A percentile compares a stretch with the other conserved stretches of the same genome.
Evolutionary conservation across 1,284 basidiomycete species (phyloP).

Genomic region (Pisolithus thermaeus): DNA sequence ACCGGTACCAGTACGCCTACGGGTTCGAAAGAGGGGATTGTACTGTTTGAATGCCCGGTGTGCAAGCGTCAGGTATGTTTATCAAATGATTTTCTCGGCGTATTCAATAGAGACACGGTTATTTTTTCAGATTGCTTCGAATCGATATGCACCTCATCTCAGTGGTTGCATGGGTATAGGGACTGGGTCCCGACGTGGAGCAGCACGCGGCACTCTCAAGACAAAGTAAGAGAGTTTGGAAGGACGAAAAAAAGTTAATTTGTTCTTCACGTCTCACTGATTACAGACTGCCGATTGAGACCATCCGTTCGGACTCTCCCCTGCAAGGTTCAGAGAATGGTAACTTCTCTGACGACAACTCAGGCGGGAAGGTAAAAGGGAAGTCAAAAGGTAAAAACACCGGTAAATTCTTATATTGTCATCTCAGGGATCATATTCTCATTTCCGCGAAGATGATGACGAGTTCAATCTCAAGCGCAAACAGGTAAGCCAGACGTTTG

Average conservation of each 20-base stretch:
- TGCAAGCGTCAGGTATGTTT: slow-evolving; percentile 69
- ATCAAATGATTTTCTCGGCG: not conserved
- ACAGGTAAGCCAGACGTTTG: slow-evolving; percentile 39
- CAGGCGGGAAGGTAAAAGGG: slow-evolving; percentile 45
- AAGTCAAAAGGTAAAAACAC: slow-evolving; percentile 52
- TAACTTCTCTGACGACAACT: slow-evolving; percentile 52
- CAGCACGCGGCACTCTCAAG: slow-evolving; percentile 58
- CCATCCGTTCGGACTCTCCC: slow-evolving; percentile 61
- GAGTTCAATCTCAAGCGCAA: slow-evolving; percentile 65
- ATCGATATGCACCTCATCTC: slow-evolving; percentile 84
- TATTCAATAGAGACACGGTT: not conserved
- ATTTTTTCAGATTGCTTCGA: slow-evolving; percentile 69
- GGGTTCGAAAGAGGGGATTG: slow-evolving; percentile 61
- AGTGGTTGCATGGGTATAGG: slow-evolving; percentile 78
- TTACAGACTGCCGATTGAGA: slow-evolving; percentile 50
- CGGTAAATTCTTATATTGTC: slow-evolving; percentile 28
- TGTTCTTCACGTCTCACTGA: not conserved
- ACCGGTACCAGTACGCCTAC: slow-evolving; percentile 57
- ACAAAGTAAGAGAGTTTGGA: slow-evolving; percentile 45
- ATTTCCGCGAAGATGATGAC: slow-evolving; percentile 45
- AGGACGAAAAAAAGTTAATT: not conserved
- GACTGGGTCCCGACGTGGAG: slow-evolving; percentile 62
- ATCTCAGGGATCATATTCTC: slow-evolving; percentile 4
- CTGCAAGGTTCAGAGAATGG: slow-evolving; percentile 52
- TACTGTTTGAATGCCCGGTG: slow-evolving; percentile 75